Evolutionary conservation across 176 grass and related monocot genomes (phyloP).

Genomic region (Otatea glauca): DNA sequence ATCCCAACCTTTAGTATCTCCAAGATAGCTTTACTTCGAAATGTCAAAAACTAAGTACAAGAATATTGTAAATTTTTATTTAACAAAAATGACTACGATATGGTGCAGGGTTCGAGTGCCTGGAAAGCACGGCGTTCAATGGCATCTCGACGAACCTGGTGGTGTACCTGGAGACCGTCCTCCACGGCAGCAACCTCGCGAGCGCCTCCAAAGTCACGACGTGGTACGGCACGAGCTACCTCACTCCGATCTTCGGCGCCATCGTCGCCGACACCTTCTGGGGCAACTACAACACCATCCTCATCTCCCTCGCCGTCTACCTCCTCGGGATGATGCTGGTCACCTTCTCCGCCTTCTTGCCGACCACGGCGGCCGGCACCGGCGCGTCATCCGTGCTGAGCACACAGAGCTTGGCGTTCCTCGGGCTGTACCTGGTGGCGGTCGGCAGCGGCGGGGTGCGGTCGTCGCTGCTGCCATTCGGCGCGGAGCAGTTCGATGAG

Average conservation of each 20-base stretch:
- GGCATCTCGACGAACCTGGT: slow-evolving; percentile 64
- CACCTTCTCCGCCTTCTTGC: slow-evolving; percentile 64
- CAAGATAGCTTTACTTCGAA: too few species aligned
- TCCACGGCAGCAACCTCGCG: slow-evolving; percentile 57
- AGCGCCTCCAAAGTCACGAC: slow-evolving; percentile 56
- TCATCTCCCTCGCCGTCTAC: slow-evolving; percentile 58
- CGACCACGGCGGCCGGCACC: slow-evolving; percentile 8
- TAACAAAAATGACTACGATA: neutral
- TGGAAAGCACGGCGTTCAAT: slow-evolving; percentile 65
- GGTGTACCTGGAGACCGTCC: slow-evolving; percentile 56
- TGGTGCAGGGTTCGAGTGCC: slow-evolving; percentile 58
- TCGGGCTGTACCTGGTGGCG: slow-evolving; percentile 73
- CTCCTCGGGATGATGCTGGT: slow-evolving; percentile 56
- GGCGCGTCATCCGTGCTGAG: neutral
- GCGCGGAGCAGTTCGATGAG: slow-evolving; percentile 76
- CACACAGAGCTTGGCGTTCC: slow-evolving; percentile 44
- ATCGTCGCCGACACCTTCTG: slow-evolving; percentile 60
- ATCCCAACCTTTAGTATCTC: too few species aligned
- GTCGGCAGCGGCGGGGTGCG: slow-evolving; percentile 65
- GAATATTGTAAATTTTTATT: neutral
- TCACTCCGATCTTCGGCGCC: slow-evolving; percentile 63
- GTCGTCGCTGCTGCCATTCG: slow-evolving; percentile 67
- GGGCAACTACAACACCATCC: slow-evolving; percentile 65
- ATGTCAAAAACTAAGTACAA: neutral
- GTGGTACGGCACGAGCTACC: slow-evolving; percentile 63